phyloP scores from a whole-genome alignment of 2,329 filamentous ascomycete genomes.

The Fusarium sp. region DNA sequence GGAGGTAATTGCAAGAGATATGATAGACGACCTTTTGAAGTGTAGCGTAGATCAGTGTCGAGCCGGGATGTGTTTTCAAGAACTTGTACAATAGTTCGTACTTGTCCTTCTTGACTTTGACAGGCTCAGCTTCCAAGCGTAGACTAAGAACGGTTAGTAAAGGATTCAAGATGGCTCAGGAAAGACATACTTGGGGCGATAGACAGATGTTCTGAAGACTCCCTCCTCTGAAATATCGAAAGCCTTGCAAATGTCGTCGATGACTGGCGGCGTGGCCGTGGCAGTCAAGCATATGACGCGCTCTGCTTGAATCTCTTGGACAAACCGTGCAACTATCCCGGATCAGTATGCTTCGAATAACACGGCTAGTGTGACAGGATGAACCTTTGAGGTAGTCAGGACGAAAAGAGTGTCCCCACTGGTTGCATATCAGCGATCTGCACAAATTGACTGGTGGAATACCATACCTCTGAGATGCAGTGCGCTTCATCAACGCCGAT shows the following conservation, averaged over 20 bases:
- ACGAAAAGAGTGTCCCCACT: constrained; percentile 64
- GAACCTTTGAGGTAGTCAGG: constrained; percentile 64
- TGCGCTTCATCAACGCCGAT: constrained; percentile 70
- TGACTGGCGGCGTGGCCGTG: constrained; percentile 69
- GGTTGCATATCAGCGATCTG: constrained; percentile 5
- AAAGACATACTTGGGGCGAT: constrained; percentile 62
- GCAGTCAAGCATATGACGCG: constrained; percentile 71
- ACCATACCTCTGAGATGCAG: constrained; percentile 61
- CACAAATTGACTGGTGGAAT: fast-evolving
- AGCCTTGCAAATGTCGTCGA: constrained; percentile 64
- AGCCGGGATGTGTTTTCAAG: constrained; percentile 62
- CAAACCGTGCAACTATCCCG: constrained; percentile 64
- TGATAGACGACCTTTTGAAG: constrained; percentile 58
- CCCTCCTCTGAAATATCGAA: constrained; percentile 62
- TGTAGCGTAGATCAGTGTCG: constrained; percentile 72
- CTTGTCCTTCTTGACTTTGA: constrained; percentile 58
- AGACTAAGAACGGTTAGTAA: constrained; percentile 53
- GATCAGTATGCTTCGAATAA: not conserved
- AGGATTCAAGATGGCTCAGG: fast-evolving
- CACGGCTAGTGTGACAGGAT: constrained; percentile 14
- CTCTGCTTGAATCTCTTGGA: constrained; percentile 67
- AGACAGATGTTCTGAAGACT: constrained; percentile 70
- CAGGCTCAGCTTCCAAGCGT: constrained; percentile 63
- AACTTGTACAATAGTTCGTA: constrained; percentile 61
- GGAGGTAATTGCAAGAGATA: too few relatives aligned